Conservation (phyloP, 2,329 filamentous ascomycete species). For the Cadophora sp. region DNA sequence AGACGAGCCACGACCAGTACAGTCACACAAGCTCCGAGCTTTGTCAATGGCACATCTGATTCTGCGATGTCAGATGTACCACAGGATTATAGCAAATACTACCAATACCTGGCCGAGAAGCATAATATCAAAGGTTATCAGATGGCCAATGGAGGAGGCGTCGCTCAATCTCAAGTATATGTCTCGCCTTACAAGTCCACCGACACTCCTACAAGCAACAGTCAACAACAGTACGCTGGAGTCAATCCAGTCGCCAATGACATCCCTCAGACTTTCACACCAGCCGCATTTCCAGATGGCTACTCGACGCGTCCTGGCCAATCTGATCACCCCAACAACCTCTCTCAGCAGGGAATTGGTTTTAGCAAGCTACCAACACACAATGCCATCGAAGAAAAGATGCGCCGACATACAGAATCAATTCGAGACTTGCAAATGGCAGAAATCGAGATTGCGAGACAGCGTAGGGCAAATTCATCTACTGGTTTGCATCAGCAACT, state of each 20-base stretch:
- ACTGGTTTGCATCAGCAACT: background rate
- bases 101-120: background rate
- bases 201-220: background rate
- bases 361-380: background rate
- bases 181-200: background rate
- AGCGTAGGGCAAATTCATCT: background rate
- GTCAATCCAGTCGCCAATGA: background rate
- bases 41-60: background rate
- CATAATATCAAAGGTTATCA: background rate
- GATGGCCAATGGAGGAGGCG: background rate
- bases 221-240: background rate
- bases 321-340: background rate
- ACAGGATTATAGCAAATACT: background rate
- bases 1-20: background rate
- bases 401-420: background rate
- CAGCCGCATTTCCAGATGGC: no score
- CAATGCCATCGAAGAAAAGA: background rate
- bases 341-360: background rate
- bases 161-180: background rate
- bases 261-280: background rate
- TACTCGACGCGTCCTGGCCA: background rate
- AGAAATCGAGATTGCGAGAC: background rate
- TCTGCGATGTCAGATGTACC: background rate
- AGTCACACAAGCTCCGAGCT: background rate
- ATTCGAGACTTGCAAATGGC: background rate